A percentile compares a stretch with the other conserved stretches of the same genome.
Evolutionary conservation across 805 yeast genomes (phyloP).

Genomic region (Saccharomycopsis sp.): DNA sequence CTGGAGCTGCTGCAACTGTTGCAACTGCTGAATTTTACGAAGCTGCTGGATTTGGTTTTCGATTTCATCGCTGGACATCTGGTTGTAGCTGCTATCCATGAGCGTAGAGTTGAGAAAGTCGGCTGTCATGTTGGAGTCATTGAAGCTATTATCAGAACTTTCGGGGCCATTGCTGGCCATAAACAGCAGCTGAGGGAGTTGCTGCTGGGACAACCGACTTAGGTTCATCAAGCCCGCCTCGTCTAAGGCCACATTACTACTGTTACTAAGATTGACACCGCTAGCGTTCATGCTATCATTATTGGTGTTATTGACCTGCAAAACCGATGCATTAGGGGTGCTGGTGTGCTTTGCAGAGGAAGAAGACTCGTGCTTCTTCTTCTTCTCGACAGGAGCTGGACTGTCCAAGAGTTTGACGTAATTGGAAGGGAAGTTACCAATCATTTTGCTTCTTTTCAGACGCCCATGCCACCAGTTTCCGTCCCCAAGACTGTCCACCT

Average conservation of each 20-base stretch:
- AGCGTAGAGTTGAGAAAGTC: not conserved
- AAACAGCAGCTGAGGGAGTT: not conserved
- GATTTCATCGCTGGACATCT: conserved; percentile 11
- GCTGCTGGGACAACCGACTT: not conserved
- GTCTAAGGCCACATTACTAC: not conserved
- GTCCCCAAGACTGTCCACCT: conserved; percentile 71
- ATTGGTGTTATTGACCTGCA: not conserved
- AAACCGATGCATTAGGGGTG: not conserved
- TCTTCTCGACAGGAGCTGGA: conserved; percentile 22
- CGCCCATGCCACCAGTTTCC: conserved; percentile 92
- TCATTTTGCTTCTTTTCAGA: conserved; percentile 68
- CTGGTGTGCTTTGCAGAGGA: not conserved
- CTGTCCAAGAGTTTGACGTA: conserved; percentile 59
- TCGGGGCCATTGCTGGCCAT: not conserved
- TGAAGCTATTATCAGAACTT: not conserved
- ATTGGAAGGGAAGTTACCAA: conserved; percentile 84
- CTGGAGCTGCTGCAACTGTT: conserved; percentile 14
- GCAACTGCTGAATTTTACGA: conserved; percentile 17
- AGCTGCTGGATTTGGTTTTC: conserved; percentile 19
- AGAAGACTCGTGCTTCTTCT: conserved; percentile 3
- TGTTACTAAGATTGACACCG: not conserved
- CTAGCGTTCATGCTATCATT: not conserved
- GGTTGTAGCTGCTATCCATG: not conserved
- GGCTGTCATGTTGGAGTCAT: not conserved
- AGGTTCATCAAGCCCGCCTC: not conserved